Percentiles rank a stretch among this genome's conserved stretches.
Evolutionary conservation across 1,284 basidiomycete species (phyloP).

Genomic region (Ganoderma multipileum): DNA sequence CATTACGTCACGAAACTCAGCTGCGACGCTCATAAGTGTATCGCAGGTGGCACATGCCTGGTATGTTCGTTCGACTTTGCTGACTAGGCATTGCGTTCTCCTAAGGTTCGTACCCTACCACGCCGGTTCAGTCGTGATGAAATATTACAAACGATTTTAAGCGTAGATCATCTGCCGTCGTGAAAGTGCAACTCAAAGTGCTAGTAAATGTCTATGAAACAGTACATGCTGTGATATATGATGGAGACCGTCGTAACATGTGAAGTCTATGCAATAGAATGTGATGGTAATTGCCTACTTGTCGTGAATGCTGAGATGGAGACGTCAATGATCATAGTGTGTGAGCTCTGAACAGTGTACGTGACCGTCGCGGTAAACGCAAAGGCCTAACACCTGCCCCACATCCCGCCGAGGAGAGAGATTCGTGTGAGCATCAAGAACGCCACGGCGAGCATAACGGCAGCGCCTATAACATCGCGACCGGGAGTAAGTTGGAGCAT

Average conservation of each 20-base stretch:
- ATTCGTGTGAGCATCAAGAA: slow-evolving; percentile 21
- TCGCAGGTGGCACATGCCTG: too few relatives aligned
- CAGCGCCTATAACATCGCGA: slow-evolving; percentile 10
- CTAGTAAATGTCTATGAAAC: background rate
- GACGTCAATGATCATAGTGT: background rate
- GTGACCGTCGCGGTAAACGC: background rate
- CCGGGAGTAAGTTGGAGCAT: background rate
- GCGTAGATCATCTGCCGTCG: too few relatives aligned
- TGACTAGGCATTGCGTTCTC: too few relatives aligned
- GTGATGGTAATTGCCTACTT: background rate
- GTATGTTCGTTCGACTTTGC: too few relatives aligned
- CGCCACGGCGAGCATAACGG: slow-evolving; percentile 24
- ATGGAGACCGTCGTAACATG: background rate
- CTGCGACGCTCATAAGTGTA: too few relatives aligned
- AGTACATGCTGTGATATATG: background rate
- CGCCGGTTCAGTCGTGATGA: too few relatives aligned
- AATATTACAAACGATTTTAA: too few relatives aligned
- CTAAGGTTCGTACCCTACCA: too few relatives aligned
- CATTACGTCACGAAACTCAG: background rate
- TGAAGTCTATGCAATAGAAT: background rate
- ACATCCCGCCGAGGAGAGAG: slow-evolving; percentile 18
- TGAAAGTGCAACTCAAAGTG: too few relatives aligned
- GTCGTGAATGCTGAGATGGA: background rate
- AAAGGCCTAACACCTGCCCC: slow-evolving; percentile 22
- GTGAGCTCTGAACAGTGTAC: background rate